Evolutionary conservation across 163 green algal species (phyloP).

Genomic region (Chloromonas sp.): DNA sequence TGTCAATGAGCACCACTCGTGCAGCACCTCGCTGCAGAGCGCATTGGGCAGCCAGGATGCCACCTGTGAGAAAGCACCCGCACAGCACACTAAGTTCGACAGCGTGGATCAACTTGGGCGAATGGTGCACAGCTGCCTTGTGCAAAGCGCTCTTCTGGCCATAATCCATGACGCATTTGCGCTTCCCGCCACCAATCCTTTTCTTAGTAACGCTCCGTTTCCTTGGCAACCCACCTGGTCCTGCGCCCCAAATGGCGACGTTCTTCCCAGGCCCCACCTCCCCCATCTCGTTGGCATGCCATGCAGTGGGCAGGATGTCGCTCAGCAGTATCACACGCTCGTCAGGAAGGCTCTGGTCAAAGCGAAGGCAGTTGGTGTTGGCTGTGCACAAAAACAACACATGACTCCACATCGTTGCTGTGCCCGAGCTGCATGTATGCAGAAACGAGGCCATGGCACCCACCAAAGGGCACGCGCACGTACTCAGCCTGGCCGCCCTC

Average conservation of each 20-base stretch:
- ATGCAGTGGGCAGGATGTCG: slow-evolving; percentile 74
- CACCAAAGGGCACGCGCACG: slow-evolving; percentile 59
- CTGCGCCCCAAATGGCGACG: slow-evolving; percentile 74
- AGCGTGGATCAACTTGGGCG: too few species aligned
- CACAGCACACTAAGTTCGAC: too few species aligned
- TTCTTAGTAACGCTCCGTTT: too few species aligned
- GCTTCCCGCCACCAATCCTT: too few species aligned
- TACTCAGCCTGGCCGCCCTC: slow-evolving; percentile 71
- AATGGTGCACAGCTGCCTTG: too few species aligned
- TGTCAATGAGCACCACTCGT: slow-evolving; percentile 65
- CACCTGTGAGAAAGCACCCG: slow-evolving; percentile 32
- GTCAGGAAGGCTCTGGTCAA: slow-evolving; percentile 46
- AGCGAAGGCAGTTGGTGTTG: slow-evolving; percentile 58
- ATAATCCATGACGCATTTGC: too few species aligned
- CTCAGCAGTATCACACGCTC: slow-evolving; percentile 29
- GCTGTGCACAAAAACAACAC: slow-evolving; percentile 14
- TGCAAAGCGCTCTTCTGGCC: too few species aligned
- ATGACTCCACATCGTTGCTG: too few species aligned
- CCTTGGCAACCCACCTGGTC: slow-evolving; percentile 40
- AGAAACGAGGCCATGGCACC: neutral
- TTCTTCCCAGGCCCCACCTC: slow-evolving; percentile 43
- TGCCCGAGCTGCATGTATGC: too few species aligned
- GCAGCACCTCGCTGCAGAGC: slow-evolving; percentile 40
- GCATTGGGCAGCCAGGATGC: slow-evolving; percentile 65
- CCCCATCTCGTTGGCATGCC: slow-evolving; percentile 59